Percentiles rank a stretch among this genome's conserved stretches.
These are phyloP conservation scores for Rhodosporidiobolus odoratus DNA, from an alignment of 768 basidiomycete species.

Conservation along the genomic window DNA sequence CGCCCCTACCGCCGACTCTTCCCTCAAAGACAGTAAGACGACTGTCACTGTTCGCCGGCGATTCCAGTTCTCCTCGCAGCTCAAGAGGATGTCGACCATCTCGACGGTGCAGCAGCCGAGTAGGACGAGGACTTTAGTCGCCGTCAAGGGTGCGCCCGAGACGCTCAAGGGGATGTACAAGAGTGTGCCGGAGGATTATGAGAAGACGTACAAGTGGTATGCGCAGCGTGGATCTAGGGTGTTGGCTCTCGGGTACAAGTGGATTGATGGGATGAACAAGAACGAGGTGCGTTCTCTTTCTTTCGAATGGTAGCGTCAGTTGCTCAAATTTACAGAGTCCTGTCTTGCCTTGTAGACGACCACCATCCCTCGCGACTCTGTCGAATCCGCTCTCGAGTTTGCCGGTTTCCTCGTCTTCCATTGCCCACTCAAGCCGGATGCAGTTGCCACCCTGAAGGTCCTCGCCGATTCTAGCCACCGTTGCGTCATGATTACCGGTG, in stretches of 20 bases:
- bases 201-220: slow-evolving; percentile 91
- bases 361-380: slow-evolving; percentile 70
- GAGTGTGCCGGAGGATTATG: slow-evolving; percentile 69
- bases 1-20: slow-evolving; percentile 54
- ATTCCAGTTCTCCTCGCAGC: slow-evolving; percentile 94
- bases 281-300: slow-evolving; percentile 59
- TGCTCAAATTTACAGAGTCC: slow-evolving; percentile 1
- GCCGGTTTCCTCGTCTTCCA: slow-evolving; percentile 99
- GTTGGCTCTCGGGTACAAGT: slow-evolving; percentile 81
- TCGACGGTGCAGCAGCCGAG: slow-evolving; percentile 47
- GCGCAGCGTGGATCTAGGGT: slow-evolving; percentile 90
- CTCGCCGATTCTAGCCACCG: slow-evolving; percentile 92
- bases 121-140: slow-evolving; percentile 41
- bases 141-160: slow-evolving; percentile 96
- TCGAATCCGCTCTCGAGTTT: slow-evolving; percentile 72
- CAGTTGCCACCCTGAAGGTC: slow-evolving; percentile 84
- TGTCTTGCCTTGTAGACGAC: slow-evolving; percentile 65
- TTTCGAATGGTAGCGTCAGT: background rate
- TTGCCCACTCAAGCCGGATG: slow-evolving; percentile 91
- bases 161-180: slow-evolving; percentile 84
- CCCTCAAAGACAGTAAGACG: slow-evolving; percentile 44
- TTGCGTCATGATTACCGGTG: slow-evolving; percentile 99
- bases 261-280: slow-evolving; percentile 62
- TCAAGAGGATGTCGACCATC: slow-evolving; percentile 96
- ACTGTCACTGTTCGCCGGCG: slow-evolving; percentile 73